A percentile compares a stretch with the other conserved stretches of the same genome.
Conservation (phyloP, 140 eudicot species). For the Oenanthe javanica region DNA sequence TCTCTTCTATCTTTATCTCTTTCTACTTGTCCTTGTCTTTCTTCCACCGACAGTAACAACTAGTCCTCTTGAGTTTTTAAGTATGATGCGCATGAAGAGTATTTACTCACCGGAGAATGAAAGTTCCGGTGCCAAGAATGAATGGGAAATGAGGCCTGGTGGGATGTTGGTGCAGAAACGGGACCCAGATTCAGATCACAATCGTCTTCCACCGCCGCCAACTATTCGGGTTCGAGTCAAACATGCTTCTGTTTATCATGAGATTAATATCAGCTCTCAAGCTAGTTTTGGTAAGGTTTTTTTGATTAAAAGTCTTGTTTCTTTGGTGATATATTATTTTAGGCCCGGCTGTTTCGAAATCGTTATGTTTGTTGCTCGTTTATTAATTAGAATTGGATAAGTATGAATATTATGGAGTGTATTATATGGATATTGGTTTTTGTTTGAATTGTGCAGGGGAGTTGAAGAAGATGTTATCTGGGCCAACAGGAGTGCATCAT, state of each 20-base stretch:
- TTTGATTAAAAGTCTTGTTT: too few species aligned
- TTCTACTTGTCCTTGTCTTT: background rate
- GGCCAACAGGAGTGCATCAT: conserved; percentile 61
- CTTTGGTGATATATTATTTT: too few species aligned
- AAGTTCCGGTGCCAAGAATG: conserved; percentile 22
- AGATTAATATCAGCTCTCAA: conserved; percentile 48
- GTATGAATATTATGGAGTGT: too few species aligned
- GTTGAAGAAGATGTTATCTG: conserved; percentile 61
- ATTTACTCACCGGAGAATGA: conserved; percentile 13
- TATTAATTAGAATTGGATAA: too few species aligned
- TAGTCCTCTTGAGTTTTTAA: background rate
- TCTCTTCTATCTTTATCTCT: background rate
- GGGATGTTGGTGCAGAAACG: conserved; percentile 90
- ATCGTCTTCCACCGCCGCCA: conserved; percentile 47
- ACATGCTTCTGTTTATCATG: conserved; percentile 55
- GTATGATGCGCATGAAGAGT: conserved; percentile 21
- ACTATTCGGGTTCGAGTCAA: conserved; percentile 76
- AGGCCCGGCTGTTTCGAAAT: too few species aligned
- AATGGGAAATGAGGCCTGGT: conserved; percentile 86
- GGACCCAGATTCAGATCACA: conserved; percentile 45
- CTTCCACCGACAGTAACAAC: background rate
- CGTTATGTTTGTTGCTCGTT: too few species aligned
- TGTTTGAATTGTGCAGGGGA: conserved; percentile 32
- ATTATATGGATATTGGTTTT: background rate
- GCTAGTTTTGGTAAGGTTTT: conserved; percentile 34